Percentiles rank a stretch among this genome's conserved stretches.
Evolutionary conservation across 108 stramenopile species (phyloP).

Genomic region (Discostella pseudostelligera): DNA sequence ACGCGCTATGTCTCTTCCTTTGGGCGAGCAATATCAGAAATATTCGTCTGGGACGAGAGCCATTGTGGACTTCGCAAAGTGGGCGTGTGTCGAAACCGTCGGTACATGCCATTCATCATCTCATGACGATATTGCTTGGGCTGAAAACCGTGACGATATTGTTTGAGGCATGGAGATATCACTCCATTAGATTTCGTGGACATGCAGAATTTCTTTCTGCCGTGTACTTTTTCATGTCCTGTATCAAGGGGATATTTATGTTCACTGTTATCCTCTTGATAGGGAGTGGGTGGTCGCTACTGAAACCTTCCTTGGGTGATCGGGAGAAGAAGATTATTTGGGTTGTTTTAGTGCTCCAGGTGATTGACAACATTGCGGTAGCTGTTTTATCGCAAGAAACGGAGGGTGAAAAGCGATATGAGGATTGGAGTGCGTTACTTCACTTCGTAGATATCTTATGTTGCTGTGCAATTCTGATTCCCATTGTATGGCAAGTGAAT

Average conservation of each 20-base stretch:
- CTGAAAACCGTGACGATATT: constrained; percentile 84
- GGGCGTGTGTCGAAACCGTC: constrained; percentile 24
- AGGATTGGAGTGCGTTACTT: constrained; percentile 87
- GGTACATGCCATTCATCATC: constrained; percentile 91
- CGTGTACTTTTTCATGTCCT: constrained; percentile 84
- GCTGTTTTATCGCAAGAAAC: constrained; percentile 85
- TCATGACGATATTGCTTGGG: constrained; percentile 86
- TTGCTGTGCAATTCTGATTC: constrained; percentile 94
- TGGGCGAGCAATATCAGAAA: constrained; percentile 76
- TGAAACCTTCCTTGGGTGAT: constrained; percentile 90
- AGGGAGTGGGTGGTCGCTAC: constrained; percentile 94
- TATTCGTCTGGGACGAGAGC: constrained; percentile 52
- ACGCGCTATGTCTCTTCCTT: constrained; percentile 54
- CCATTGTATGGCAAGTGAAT: constrained; percentile 95
- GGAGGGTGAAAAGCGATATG: constrained; percentile 77
- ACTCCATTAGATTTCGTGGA: constrained; percentile 88
- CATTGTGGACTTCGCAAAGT: constrained; percentile 38
- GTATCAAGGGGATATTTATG: constrained; percentile 78
- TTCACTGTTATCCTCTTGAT: constrained; percentile 95
- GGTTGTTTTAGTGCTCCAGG: constrained; percentile 84
- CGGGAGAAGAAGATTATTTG: constrained; percentile 89
- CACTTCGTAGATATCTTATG: constrained; percentile 97
- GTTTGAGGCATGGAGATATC: constrained; percentile 88
- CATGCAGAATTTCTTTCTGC: constrained; percentile 88
- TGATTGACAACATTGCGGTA: constrained; percentile 95